Evolutionary conservation across 129 eudicot species (phyloP).

Genomic region (Scalesia atractyloides): DNA sequence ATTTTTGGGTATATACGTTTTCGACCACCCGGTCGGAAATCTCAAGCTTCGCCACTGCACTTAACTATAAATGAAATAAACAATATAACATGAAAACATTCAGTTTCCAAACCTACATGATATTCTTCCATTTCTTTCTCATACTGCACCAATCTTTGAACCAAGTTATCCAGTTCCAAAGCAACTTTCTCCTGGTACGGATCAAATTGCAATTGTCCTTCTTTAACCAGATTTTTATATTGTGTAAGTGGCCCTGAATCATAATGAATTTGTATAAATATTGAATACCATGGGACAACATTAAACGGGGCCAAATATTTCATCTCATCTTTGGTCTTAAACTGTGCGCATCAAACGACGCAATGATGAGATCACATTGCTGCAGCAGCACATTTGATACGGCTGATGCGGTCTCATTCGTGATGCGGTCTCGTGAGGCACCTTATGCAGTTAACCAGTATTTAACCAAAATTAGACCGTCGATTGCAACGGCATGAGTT

Average conservation of each 20-base stretch:
- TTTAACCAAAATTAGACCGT: too few species aligned
- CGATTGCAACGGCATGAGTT: too few species aligned
- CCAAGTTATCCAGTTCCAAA: conserved; percentile 62
- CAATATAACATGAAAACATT: background rate
- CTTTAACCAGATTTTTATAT: conserved; percentile 70
- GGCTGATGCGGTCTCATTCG: too few species aligned
- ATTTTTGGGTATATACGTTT: too few species aligned
- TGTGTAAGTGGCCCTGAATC: conserved; percentile 70
- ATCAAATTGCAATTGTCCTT: conserved; percentile 79
- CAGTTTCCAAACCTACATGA: conserved; percentile 49
- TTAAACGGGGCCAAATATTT: background rate
- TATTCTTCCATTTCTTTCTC: conserved; percentile 93
- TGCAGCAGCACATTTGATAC: too few species aligned
- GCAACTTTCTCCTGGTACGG: conserved; percentile 94
- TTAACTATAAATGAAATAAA: background rate
- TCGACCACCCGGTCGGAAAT: too few species aligned
- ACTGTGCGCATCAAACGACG: too few species aligned
- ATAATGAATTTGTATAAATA: background rate
- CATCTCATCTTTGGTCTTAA: background rate
- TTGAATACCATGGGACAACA: background rate
- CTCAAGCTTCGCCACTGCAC: too few species aligned
- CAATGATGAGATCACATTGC: too few species aligned
- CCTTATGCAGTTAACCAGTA: too few species aligned
- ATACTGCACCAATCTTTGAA: conserved; percentile 64
- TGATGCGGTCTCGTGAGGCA: too few species aligned